Base-by-base conservation (phyloP, 108 stramenopile genomes). In the Nitzschia palea region DNA sequence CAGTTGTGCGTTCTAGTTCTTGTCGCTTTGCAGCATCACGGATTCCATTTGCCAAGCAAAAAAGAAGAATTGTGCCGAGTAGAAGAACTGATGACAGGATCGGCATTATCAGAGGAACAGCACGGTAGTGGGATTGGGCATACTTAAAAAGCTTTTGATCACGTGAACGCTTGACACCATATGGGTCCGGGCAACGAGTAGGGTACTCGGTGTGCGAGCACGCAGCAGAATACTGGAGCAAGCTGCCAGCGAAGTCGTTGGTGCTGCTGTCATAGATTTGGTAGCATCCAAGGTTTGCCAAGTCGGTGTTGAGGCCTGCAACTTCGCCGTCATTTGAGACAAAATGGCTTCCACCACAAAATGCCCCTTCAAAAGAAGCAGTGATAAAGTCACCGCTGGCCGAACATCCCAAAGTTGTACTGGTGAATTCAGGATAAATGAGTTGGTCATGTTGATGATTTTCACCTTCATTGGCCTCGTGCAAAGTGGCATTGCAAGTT, bases 331-430 rank as follows among this genome's bases (percentile, higher is more conserved):
- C 30, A 18, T 37, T 70, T 17, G 47, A 59, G 20, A 43, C 8
- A 34, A 48, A 80, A 36, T 67, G 51, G 14, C 74, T 62, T 18
- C 80, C 80, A 55, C 71, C 56, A 47, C 83, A 84, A 23, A 44
- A 74, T 2, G 44, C 57, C 12, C 71, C 79, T 12, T 55, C 28
- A 34, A 74, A 84, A 17, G 48, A 10, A 25, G 63, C 77, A 17
- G 61, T 42, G 0, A 70, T 65, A 36, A 78, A 84, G 20, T 78
- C 45, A 12, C 77, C 80, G 34, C 42, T 23, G 10, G 67, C 62
- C 1, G 79, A 62, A 58, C 83, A 84, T 5, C 80, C 80, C 18
- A 73, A 30, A 2, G 76, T 61, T 6, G 37, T 47, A 23, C 47
- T 55, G 27, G 33, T 50, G 22, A 22, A 56, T 29, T 63, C 54